Conservation (phyloP, 306 rosid genomes). For the Corylus americana region DNA sequence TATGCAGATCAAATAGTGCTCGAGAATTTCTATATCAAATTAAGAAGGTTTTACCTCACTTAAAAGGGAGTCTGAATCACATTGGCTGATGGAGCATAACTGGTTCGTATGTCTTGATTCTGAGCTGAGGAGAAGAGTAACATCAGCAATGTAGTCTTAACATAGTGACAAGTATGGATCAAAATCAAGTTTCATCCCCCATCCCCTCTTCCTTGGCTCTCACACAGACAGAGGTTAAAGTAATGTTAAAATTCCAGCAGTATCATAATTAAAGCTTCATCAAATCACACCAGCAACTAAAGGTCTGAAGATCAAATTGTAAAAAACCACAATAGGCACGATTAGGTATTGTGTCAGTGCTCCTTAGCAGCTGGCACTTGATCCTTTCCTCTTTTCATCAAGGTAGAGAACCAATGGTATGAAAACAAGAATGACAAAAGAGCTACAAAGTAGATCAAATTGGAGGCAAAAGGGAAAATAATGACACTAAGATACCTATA, state of each 20-base stretch:
- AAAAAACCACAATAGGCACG: background rate
- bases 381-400: background rate
- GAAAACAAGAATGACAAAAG: background rate
- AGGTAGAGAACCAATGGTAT: background rate
- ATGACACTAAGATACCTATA: conserved; percentile 61
- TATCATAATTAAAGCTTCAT: background rate
- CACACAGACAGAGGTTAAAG: background rate
- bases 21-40: conserved; percentile 1
- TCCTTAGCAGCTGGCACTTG: conserved; percentile 5
- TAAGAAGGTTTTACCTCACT: conserved; percentile 65
- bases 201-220: background rate
- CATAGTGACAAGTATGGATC: background rate
- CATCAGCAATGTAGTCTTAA: conserved; percentile 25
- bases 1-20: background rate
- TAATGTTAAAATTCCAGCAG: background rate
- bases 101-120: conserved; percentile 88
- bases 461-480: conserved; percentile 6
- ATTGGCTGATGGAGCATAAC: conserved; percentile 92
- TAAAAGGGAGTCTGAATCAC: conserved; percentile 85
- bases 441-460: conserved; percentile 15
- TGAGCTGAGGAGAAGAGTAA: conserved; percentile 59
- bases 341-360: background rate
- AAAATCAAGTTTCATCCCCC: conserved; percentile 5
- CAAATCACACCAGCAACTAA: background rate
- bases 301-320: background rate